These are phyloP conservation scores for Russula abietina DNA, from an alignment of 768 basidiomycete species.

Conservation along the genomic window DNA sequence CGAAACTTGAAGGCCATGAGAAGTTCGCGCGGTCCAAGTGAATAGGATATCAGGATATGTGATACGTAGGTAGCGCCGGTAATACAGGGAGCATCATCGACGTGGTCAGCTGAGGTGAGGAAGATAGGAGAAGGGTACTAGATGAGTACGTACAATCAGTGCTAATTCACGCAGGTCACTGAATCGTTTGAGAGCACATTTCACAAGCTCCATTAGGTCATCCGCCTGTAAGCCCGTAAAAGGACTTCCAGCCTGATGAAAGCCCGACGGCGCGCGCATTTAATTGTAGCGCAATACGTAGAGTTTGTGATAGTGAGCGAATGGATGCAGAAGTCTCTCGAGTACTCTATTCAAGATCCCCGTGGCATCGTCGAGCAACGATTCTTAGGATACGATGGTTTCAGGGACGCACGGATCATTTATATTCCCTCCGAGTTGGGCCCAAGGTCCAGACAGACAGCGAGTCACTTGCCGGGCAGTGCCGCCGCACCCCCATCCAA, in stretches of 20 bases:
- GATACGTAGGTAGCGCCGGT: conserved; percentile 44
- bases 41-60: conserved; percentile 73
- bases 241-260: conserved; percentile 66
- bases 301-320: conserved; percentile 43
- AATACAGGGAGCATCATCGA: conserved; percentile 60
- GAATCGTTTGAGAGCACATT: conserved; percentile 45
- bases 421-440: conserved; percentile 75
- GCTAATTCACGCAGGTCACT: conserved; percentile 45
- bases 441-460: conserved; percentile 78
- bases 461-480: conserved; percentile 41
- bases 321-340: conserved; percentile 34
- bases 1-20: conserved; percentile 72
- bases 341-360: conserved; percentile 39
- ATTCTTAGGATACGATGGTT: background rate
- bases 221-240: conserved; percentile 61
- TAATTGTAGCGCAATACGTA: conserved; percentile 65
- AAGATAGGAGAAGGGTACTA: too few relatives aligned
- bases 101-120: conserved; percentile 42
- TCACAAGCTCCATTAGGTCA: conserved; percentile 59
- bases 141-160: conserved; percentile 46
- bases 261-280: conserved; percentile 72
- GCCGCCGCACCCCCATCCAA: conserved; percentile 14
- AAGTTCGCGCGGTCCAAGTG: conserved; percentile 57
- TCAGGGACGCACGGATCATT: conserved; percentile 62
- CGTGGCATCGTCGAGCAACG: background rate